Evolutionary conservation across 1,139 yeast species (phyloP).

Genomic region (Kodamaea sp.): DNA sequence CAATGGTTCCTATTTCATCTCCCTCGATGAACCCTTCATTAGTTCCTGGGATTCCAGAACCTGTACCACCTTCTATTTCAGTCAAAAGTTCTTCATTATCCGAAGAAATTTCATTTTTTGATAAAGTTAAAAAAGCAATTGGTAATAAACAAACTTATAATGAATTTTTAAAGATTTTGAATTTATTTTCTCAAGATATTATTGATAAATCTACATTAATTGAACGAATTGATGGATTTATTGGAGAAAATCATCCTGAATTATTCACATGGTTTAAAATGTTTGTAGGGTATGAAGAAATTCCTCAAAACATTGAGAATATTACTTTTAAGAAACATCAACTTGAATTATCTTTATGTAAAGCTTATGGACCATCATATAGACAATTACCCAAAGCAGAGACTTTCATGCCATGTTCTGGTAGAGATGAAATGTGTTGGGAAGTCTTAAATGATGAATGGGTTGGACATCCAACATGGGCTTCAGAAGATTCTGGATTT

Average conservation of each 20-base stretch:
- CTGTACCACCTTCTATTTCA: constrained; percentile 62
- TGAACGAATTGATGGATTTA: constrained; percentile 77
- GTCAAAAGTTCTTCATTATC: constrained; percentile 55
- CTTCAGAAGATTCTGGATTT: constrained; percentile 97
- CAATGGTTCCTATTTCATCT: constrained; percentile 13
- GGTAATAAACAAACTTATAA: constrained; percentile 88
- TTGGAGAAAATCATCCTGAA: constrained; percentile 74
- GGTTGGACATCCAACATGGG: constrained; percentile 99
- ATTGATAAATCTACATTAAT: constrained; percentile 80
- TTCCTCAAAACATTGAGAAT: constrained; percentile 78
- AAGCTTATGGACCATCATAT: constrained; percentile 90
- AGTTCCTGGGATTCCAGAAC: constrained; percentile 85
- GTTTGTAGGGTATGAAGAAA: constrained; percentile 83
- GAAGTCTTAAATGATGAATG: constrained; percentile 97
- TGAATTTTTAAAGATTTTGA: constrained; percentile 84
- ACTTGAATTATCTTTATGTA: constrained; percentile 80
- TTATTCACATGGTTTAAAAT: constrained; percentile 86
- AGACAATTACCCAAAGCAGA: constrained; percentile 91
- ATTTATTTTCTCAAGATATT: constrained; percentile 84
- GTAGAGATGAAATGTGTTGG: constrained; percentile 99
- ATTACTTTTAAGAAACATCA: constrained; percentile 87
- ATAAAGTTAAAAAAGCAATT: constrained; percentile 83
- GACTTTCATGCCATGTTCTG: constrained; percentile 96
- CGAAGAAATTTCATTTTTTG: constrained; percentile 88
- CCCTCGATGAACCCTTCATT: constrained; percentile 54